Conservation (phyloP, 2,329 filamentous ascomycete species). For the Fusarium scirpi region DNA sequence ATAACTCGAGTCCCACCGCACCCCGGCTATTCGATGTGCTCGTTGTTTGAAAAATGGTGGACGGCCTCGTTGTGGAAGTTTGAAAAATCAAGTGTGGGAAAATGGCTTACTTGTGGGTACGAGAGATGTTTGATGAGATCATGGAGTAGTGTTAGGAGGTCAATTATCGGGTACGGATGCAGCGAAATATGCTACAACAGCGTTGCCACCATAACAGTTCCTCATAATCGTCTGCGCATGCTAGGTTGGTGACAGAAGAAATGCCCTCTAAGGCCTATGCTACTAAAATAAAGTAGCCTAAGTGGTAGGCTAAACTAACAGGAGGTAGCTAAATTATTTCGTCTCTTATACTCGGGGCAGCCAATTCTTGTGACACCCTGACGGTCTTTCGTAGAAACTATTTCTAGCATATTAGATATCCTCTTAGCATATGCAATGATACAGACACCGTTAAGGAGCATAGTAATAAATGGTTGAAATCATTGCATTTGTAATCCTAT, state of each 20-base stretch:
- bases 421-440: neutral
- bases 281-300: neutral
- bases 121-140: neutral
- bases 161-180: neutral
- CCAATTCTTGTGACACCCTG: neutral
- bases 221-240: neutral
- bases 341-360: neutral
- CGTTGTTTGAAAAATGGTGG: neutral
- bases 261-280: neutral
- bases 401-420: neutral
- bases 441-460: neutral
- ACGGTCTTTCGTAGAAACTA: neutral
- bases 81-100: neutral
- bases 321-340: neutral
- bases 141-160: neutral
- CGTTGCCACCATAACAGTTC: neutral
- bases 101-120: neutral
- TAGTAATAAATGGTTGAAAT: neutral
- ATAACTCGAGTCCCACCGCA: constrained; percentile 1
- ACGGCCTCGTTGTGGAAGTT: neutral
- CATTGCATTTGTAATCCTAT: neutral
- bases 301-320: neutral
- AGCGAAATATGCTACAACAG: neutral
- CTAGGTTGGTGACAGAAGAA: neutral
- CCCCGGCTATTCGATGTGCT: neutral